phyloP scores from a whole-genome alignment of 2,329 filamentous ascomycete species.

The Pseudocercospora macadamiae region DNA sequence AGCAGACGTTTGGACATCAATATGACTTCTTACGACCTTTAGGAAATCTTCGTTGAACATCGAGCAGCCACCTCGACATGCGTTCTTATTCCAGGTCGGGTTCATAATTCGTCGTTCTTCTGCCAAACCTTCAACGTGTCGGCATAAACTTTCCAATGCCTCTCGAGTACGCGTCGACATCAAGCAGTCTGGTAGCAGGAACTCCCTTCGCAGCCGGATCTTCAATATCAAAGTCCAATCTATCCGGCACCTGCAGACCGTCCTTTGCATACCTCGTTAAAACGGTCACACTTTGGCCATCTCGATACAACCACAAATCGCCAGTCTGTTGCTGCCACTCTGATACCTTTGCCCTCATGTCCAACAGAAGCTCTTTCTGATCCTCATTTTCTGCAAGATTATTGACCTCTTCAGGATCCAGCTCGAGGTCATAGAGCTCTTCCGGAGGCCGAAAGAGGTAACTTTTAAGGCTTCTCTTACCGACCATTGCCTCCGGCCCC shows the following conservation, averaged over 20 bases:
- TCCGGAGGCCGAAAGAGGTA: conserved; percentile 52
- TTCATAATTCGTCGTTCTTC: too few species aligned
- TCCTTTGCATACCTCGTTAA: conserved; percentile 24
- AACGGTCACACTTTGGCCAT: conserved; percentile 28
- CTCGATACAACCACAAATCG: conserved; percentile 41
- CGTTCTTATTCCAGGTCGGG: too few species aligned
- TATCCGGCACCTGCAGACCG: conserved; percentile 30
- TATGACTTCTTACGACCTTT: too few species aligned
- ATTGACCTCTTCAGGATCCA: conserved; percentile 50
- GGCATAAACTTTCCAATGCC: conserved; percentile 13
- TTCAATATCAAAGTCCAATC: conserved; percentile 31
- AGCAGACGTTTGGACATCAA: too few species aligned
- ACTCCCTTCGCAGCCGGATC: conserved; percentile 10
- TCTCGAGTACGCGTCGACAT: conserved; percentile 16
- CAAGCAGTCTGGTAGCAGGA: conserved; percentile 13
- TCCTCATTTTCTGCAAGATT: conserved; percentile 46
- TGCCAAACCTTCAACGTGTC: too few species aligned
- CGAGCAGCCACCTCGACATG: too few species aligned
- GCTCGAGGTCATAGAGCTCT: conserved; percentile 52
- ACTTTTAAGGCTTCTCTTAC: conserved; percentile 44
- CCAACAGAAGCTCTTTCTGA: conserved; percentile 37
- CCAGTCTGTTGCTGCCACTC: conserved; percentile 41
- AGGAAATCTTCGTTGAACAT: too few species aligned
- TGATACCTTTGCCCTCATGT: conserved; percentile 40
- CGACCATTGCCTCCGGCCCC: conserved; percentile 40